A percentile compares a stretch with the other conserved stretches of the same genome.
Conservation (phyloP, 2,329 filamentous ascomycete species). For the Fusarium aywerte region DNA sequence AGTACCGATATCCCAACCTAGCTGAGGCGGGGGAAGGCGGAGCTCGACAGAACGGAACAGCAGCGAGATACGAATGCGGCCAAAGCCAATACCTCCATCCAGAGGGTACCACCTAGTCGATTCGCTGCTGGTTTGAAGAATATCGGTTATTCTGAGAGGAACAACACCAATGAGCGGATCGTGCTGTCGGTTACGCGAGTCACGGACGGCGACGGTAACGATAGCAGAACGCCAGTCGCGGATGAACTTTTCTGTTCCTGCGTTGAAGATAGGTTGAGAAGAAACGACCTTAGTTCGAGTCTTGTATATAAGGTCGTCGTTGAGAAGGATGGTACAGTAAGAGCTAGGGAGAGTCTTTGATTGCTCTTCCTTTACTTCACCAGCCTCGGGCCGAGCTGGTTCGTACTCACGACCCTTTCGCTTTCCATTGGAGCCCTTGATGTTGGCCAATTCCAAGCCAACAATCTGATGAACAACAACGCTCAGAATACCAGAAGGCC, state of each 20-base stretch:
- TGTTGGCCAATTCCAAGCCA: slow-evolving; percentile 89
- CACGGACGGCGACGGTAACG: slow-evolving; percentile 87
- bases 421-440: slow-evolving; percentile 85
- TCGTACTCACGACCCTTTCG: slow-evolving; percentile 88
- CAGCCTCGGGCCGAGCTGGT: slow-evolving; percentile 81
- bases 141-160: slow-evolving; percentile 84
- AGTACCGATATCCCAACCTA: slow-evolving; percentile 95
- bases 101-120: slow-evolving; percentile 94
- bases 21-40: slow-evolving; percentile 81
- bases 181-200: slow-evolving; percentile 89
- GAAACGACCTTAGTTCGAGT: slow-evolving; percentile 95
- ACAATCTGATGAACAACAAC: slow-evolving; percentile 94
- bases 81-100: slow-evolving; percentile 92
- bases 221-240: slow-evolving; percentile 92
- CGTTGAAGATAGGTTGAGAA: slow-evolving; percentile 96
- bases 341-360: slow-evolving; percentile 83
- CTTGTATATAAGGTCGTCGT: slow-evolving; percentile 90
- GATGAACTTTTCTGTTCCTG: slow-evolving; percentile 91
- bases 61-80: slow-evolving; percentile 86
- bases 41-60: slow-evolving; percentile 92
- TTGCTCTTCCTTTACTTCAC: slow-evolving; percentile 87
- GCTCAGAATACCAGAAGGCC: slow-evolving; percentile 90
- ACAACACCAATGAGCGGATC: slow-evolving; percentile 95
- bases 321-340: slow-evolving; percentile 92
- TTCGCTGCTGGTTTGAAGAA: slow-evolving; percentile 89